These are phyloP conservation scores for Carex myosuroides DNA, from an alignment of 176 grass and related monocot species.

Conservation along the genomic window DNA sequence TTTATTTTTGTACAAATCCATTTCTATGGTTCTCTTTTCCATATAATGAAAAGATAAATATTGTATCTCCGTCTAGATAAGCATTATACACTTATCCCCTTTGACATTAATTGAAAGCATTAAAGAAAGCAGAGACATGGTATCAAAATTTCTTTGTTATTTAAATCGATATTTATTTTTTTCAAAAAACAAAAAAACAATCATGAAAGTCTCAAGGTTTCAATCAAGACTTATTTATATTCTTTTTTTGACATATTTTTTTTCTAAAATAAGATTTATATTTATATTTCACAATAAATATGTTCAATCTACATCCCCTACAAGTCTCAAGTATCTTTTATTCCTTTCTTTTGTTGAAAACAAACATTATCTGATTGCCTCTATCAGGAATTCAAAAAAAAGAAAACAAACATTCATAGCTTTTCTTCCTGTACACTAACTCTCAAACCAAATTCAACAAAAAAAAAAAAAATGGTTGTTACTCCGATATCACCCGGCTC, in stretches of 20 bases:
- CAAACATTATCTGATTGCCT: too few relatives aligned
- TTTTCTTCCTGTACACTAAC: neutral
- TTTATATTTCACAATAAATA: neutral
- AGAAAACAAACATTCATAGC: too few relatives aligned
- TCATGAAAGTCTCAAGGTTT: neutral
- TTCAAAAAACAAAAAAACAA: neutral
- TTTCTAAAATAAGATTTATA: neutral
- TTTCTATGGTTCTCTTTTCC: neutral
- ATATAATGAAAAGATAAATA: neutral
- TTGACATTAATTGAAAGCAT: neutral
- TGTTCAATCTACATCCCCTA: neutral
- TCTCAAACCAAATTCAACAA: neutral
- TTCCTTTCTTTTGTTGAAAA: neutral
- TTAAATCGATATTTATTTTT: too few relatives aligned
- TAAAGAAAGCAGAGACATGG: neutral
- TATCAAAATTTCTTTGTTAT: neutral
- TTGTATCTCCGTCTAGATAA: neutral
- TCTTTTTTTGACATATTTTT: neutral
- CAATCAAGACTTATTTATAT: neutral
- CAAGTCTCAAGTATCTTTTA: neutral
- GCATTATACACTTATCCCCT: neutral
- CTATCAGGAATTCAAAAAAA: too few relatives aligned
- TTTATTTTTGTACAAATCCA: neutral
- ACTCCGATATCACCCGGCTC: neutral
- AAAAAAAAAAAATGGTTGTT: neutral